These are phyloP conservation scores for Serendipita sp. DNA, from an alignment of 768 basidiomycete genomes.

Conservation along the genomic window DNA sequence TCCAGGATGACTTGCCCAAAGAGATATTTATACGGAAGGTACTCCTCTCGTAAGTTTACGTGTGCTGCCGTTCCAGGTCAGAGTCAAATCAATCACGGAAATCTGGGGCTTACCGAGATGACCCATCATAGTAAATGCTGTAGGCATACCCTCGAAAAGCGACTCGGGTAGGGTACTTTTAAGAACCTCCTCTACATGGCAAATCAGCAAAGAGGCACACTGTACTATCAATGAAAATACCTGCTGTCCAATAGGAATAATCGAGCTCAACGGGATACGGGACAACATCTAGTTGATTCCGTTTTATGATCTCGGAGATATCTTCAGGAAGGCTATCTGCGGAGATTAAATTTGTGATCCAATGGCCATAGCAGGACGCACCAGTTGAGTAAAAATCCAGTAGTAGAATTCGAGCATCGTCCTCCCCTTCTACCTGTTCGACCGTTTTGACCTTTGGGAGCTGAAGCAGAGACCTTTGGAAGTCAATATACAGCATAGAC, in stretches of 20 bases:
- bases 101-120: conserved; percentile 61
- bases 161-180: conserved; percentile 67
- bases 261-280: conserved; percentile 46
- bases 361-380: conserved; percentile 20
- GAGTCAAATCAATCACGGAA: neutral
- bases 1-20: conserved; percentile 90
- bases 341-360: conserved; percentile 23
- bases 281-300: conserved; percentile 41
- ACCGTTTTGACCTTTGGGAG: conserved; percentile 54
- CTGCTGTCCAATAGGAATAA: conserved; percentile 82
- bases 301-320: conserved; percentile 37
- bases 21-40: conserved; percentile 76
- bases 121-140: conserved; percentile 75
- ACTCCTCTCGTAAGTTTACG: conserved; percentile 85
- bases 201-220: neutral
- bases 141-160: conserved; percentile 62
- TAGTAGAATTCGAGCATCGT: conserved; percentile 47
- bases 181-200: conserved; percentile 59
- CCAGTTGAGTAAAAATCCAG: conserved; percentile 45
- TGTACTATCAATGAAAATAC: conserved; percentile 24
- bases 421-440: conserved; percentile 32
- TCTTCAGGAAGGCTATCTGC: conserved; percentile 53
- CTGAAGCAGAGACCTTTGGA: conserved; percentile 41
- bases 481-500: conserved; percentile 9
- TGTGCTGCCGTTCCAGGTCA: conserved; percentile 40